Percentiles rank a stretch among this genome's conserved stretches.
Conservation (phyloP, 2,329 filamentous ascomycete genomes). For the Trichothecium sympodiale region DNA sequence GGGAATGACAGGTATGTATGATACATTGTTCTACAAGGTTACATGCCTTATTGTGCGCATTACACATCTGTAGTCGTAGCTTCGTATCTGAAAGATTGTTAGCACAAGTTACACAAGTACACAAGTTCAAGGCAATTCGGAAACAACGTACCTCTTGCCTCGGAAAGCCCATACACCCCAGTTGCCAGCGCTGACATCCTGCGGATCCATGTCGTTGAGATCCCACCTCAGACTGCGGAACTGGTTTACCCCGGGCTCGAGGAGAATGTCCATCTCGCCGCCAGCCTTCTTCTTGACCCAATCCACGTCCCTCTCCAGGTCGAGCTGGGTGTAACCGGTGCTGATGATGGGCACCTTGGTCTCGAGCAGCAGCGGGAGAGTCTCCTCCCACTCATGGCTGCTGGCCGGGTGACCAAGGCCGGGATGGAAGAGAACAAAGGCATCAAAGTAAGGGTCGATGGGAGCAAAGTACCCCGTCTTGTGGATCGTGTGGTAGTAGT, state of each 20-base stretch:
- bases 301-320: conserved; percentile 85
- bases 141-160: conserved; percentile 69
- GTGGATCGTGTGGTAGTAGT: conserved; percentile 96
- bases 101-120: background rate
- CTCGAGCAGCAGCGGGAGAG: conserved; percentile 78
- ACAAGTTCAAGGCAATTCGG: background rate
- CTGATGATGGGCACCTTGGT: conserved; percentile 92
- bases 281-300: conserved; percentile 79
- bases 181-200: conserved; percentile 90
- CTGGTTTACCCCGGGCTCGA: conserved; percentile 86
- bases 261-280: conserved; percentile 83
- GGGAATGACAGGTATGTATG: no score
- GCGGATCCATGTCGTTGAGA: conserved; percentile 86
- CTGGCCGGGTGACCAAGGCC: conserved; percentile 90
- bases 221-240: conserved; percentile 96
- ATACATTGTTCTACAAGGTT: background rate
- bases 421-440: conserved; percentile 93
- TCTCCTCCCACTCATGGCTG: conserved; percentile 88
- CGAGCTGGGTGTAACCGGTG: conserved; percentile 91
- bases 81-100: conserved; percentile 41
- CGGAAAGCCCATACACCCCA: conserved; percentile 97
- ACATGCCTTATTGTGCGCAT: conserved; percentile 2
- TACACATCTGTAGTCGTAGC: conserved; percentile 42
- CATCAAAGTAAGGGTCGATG: conserved; percentile 97
- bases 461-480: conserved; percentile 83